Evolutionary conservation across 1,139 yeast genomes (phyloP), one percentile per base, ranked within the genome.

Genomic region (Suhomyces anneliseae): DNA sequence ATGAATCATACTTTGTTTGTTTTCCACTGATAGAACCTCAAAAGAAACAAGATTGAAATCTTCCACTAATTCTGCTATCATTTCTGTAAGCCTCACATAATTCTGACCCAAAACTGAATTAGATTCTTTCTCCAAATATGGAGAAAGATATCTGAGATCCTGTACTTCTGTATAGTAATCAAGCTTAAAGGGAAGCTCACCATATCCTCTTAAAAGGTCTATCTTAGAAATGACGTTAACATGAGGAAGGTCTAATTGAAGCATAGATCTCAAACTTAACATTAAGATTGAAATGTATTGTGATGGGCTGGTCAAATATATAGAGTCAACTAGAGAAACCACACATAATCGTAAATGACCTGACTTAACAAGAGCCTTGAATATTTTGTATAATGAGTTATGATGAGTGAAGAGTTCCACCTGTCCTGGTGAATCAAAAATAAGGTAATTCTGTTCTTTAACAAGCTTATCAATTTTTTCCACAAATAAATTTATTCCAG

Each of bases 131-230:
- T 85, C 85, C 34, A 93, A 68, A 50, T 73, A 73, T 1, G 97
- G 96, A 11, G 79, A 71, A 44, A 95, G 68, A 57, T 82, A 82
- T 11, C 76, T 72, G 45, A 95, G 69, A 54, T 93, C 96, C 61
- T 92, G 96, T 0, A 87, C 98, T 51, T 93, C 96, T 0, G 97
- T 90, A 63, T 93, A 95, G 60, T 78, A 95, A 51, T 92, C 95
- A 45, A 95, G 71, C 44, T 80, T 77, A 62, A 93, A 89, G 1
- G 92, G 92, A 27, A 81, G 57, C 6, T 68, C 69, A 1, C 72
- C 74, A 62, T 92, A 93, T 34, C 78, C 79, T 42, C 81, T 76
- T 15, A 95, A 68, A 66, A 86, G 72, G 62, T 95, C 99, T 33
- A 95, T 89, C 68, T 95, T 95, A 39, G 96, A 87, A 33, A 93